These are phyloP conservation scores for Neurospora sp. DNA, from an alignment of 495 filamentous ascomycete genomes.

Conservation along the genomic window DNA sequence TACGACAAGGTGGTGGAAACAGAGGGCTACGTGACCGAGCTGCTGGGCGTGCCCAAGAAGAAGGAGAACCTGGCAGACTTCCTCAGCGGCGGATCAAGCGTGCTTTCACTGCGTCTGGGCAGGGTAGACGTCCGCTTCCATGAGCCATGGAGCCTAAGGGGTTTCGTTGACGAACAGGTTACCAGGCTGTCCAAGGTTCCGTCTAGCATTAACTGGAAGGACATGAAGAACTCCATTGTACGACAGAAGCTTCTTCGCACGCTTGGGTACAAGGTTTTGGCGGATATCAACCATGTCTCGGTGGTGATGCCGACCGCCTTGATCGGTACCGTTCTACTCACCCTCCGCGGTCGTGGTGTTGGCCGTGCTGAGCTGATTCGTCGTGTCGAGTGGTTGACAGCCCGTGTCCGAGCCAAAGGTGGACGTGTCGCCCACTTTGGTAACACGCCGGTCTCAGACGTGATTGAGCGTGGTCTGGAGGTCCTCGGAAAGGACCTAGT, in stretches of 20 bases:
- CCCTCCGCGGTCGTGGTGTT: slow-evolving; percentile 82
- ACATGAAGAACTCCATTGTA: slow-evolving; percentile 33
- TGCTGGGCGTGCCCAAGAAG: slow-evolving; percentile 85
- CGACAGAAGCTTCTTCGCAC: slow-evolving; percentile 61
- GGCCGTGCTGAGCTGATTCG: slow-evolving; percentile 77
- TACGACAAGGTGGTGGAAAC: slow-evolving; percentile 99
- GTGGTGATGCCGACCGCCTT: slow-evolving; percentile 97
- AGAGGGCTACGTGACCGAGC: slow-evolving; percentile 88
- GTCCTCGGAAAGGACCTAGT: slow-evolving; percentile 85
- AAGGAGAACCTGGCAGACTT: slow-evolving; percentile 90
- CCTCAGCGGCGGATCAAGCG: slow-evolving; percentile 68
- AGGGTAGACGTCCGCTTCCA: slow-evolving; percentile 93
- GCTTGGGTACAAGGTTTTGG: slow-evolving; percentile 80
- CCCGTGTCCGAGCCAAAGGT: slow-evolving; percentile 73
- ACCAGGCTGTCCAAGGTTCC: slow-evolving; percentile 33
- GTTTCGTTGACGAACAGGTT: slow-evolving; percentile 68
- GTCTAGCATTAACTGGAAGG: slow-evolving; percentile 25
- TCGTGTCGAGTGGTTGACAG: slow-evolving; percentile 82
- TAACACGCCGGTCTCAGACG: slow-evolving; percentile 58
- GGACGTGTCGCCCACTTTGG: slow-evolving; percentile 90
- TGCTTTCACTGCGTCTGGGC: slow-evolving; percentile 78
- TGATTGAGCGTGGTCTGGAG: slow-evolving; percentile 84
- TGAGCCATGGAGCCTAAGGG: slow-evolving; percentile 80
- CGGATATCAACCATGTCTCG: slow-evolving; percentile 89
- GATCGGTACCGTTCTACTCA: slow-evolving; percentile 88